Evolutionary conservation across 257 asterid species (phyloP).

Genomic region (Eucommia ulmoides): DNA sequence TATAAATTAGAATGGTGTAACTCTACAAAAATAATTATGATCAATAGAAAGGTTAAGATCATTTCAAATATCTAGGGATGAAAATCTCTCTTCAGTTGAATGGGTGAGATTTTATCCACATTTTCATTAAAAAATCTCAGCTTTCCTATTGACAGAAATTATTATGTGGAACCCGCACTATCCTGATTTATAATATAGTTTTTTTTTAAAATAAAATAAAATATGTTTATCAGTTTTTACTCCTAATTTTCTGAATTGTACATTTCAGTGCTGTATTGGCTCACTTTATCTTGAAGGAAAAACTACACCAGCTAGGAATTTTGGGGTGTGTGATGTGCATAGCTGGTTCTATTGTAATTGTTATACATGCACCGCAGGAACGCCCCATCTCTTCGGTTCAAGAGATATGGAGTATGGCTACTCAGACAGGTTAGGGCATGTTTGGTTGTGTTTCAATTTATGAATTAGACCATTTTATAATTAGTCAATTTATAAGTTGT

Average conservation of each 20-base stretch:
- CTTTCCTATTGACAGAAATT: too few species aligned
- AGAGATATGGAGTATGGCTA: conserved; percentile 78
- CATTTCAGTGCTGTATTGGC: conserved; percentile 56
- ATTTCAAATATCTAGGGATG: too few species aligned
- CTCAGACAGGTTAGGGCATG: conserved; percentile 41
- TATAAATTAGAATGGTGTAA: too few species aligned
- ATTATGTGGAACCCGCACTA: too few species aligned
- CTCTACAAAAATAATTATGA: too few species aligned
- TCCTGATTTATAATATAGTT: too few species aligned
- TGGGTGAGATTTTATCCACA: too few species aligned
- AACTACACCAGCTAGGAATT: conserved; percentile 57
- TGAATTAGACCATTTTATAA: too few species aligned
- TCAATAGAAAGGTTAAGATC: too few species aligned
- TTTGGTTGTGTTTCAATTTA: neutral
- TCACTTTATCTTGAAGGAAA: conserved; percentile 65
- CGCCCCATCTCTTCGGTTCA: conserved; percentile 55
- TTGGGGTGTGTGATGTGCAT: conserved; percentile 79
- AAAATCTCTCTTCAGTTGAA: too few species aligned
- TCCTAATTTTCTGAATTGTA: conserved; percentile 7
- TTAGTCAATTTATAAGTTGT: too few species aligned
- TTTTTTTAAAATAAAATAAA: conserved; percentile 1
- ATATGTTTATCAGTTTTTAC: conserved; percentile 3
- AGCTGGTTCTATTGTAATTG: conserved; percentile 66
- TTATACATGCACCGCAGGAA: conserved; percentile 78
- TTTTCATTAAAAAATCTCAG: too few species aligned